These are phyloP conservation scores for Miscanthus sacchariflorus DNA, from an alignment of 202 grass and related monocot species.

Conservation along the genomic window DNA sequence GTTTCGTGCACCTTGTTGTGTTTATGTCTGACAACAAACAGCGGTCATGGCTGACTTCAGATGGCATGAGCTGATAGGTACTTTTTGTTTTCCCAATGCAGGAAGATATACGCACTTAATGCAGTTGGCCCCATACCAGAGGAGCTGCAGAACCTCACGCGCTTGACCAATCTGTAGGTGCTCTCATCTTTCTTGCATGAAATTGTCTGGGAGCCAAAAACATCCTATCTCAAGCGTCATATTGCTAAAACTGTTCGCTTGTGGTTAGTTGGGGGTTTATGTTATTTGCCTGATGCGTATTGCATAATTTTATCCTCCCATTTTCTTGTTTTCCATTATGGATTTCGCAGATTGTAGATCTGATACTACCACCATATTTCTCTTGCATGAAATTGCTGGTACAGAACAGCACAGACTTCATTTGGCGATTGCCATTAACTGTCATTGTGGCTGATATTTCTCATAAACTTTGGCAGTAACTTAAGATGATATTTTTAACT, in stretches of 20 bases:
- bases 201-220: not conserved
- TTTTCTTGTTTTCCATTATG: not conserved
- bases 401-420: not conserved
- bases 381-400: not conserved
- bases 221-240: not conserved
- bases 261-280: not conserved
- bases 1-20: not conserved
- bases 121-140: conserved; percentile 65
- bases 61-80: not conserved
- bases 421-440: not conserved
- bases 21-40: not conserved
- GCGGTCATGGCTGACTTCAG: not conserved
- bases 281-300: not conserved
- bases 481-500: not conserved
- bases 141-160: conserved; percentile 68
- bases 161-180: conserved; percentile 62
- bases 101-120: conserved; percentile 53
- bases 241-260: not conserved
- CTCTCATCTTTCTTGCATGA: conserved; percentile 3
- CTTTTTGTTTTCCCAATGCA: conserved; percentile 33
- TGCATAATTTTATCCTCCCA: not conserved
- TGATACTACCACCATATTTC: not conserved
- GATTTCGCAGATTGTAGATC: not conserved
- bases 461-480: not conserved
- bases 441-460: not conserved